Conservation (phyloP, 2,329 filamentous ascomycete species). For the Microsporum ferrugineum region DNA sequence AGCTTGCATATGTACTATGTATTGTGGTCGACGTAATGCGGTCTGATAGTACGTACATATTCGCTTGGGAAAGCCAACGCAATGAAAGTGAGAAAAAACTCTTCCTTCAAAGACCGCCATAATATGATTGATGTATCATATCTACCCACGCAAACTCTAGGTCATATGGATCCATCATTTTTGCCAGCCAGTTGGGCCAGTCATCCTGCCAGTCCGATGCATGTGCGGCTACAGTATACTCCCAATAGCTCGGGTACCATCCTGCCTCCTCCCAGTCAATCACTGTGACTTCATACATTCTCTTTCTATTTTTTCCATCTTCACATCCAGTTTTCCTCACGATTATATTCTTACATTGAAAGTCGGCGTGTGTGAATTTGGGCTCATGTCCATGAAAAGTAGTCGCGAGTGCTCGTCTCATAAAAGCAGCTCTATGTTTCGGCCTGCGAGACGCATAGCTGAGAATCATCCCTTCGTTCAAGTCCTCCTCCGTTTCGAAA, state of each 20-base stretch:
- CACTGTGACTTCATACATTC: slow-evolving; percentile 19
- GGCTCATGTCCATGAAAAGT: slow-evolving; percentile 17
- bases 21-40: background rate
- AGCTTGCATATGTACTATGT: background rate
- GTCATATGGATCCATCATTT: slow-evolving; percentile 22
- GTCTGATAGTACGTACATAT: too few relatives aligned
- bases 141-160: slow-evolving; percentile 24
- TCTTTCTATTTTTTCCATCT: background rate
- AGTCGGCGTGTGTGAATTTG: slow-evolving; percentile 23
- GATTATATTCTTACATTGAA: slow-evolving; percentile 25
- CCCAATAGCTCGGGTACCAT: slow-evolving; percentile 30
- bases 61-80: too few relatives aligned
- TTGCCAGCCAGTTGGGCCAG: slow-evolving; percentile 24
- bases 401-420: slow-evolving; percentile 17
- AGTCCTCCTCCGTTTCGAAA: slow-evolving; percentile 20
- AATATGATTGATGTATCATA: slow-evolving; percentile 13
- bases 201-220: slow-evolving; percentile 26
- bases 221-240: slow-evolving; percentile 27
- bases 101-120: background rate
- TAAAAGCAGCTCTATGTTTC: slow-evolving; percentile 20
- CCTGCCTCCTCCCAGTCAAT: slow-evolving; percentile 33
- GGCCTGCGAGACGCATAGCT: slow-evolving; percentile 16
- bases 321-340: slow-evolving; percentile 8
- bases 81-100: background rate
- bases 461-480: slow-evolving; percentile 20